phyloP scores from a whole-genome alignment of 1,284 basidiomycete species.

The Grifola frondosa region DNA sequence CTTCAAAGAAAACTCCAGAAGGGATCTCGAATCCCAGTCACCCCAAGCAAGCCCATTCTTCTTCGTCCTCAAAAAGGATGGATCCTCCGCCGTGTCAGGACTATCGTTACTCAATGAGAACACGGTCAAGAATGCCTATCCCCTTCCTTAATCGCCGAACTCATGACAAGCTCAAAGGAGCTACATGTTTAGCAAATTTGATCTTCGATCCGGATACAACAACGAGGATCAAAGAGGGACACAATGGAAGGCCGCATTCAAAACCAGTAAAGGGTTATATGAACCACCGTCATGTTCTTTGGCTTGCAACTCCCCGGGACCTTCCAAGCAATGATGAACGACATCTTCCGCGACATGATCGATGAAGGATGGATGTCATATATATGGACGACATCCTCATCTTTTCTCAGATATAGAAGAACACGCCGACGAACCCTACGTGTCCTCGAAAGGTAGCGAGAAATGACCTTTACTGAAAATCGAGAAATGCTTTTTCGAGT shows the following conservation, averaged over 20 bases:
- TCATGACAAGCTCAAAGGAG: slow-evolving; percentile 19
- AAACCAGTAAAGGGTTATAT: slow-evolving; percentile 28
- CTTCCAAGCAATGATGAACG: slow-evolving; percentile 9
- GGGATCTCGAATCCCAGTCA: not conserved
- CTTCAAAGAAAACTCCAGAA: not conserved
- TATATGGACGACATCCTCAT: slow-evolving; percentile 10
- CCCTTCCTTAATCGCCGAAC: slow-evolving; percentile 11
- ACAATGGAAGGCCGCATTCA: slow-evolving; percentile 36
- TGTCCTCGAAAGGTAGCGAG: not conserved
- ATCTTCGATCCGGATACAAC: slow-evolving; percentile 15
- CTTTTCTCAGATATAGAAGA: not conserved
- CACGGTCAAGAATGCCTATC: slow-evolving; percentile 10
- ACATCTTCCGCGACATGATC: slow-evolving; percentile 1
- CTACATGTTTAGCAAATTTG: slow-evolving; percentile 19
- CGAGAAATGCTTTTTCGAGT: too few species aligned
- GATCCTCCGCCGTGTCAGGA: slow-evolving; percentile 11
- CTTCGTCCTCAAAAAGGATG: slow-evolving; percentile 1
- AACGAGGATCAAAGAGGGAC: slow-evolving; percentile 27
- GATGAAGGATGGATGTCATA: not conserved
- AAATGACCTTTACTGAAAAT: too few species aligned
- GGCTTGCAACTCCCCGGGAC: slow-evolving; percentile 2
- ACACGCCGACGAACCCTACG: not conserved
- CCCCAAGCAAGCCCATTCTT: not conserved
- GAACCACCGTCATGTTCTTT: slow-evolving; percentile 18
- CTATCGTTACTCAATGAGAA: slow-evolving; percentile 17